Evolutionary conservation across 768 basidiomycete genomes (phyloP).

Genomic region (Suillus weaverae): DNA sequence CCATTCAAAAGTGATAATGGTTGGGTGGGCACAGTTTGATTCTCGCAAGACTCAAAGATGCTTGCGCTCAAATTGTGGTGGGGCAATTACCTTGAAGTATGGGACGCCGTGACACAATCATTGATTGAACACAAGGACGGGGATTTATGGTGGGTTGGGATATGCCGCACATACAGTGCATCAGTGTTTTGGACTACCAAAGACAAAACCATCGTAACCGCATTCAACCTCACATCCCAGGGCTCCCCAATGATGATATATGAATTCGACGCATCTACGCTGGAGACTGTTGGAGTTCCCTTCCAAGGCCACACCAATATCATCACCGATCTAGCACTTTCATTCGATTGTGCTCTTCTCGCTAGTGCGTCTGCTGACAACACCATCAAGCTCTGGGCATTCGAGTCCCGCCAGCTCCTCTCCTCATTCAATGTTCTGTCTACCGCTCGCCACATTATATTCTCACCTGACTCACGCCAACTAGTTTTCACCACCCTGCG

Average conservation of each 20-base stretch:
- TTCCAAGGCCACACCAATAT: not conserved
- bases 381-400: not conserved
- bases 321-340: not conserved
- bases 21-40: not conserved
- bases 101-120: not conserved
- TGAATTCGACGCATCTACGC: not conserved
- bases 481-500: not conserved
- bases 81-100: not conserved
- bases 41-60: not conserved
- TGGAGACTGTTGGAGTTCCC: not conserved
- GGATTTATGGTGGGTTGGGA: no score
- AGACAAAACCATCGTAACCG: not conserved
- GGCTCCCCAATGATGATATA: not conserved
- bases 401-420: not conserved
- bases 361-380: not conserved
- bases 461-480: not conserved
- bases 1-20: not conserved
- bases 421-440: not conserved
- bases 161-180: no score
- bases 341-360: not conserved
- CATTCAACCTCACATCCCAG: no score
- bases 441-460: not conserved
- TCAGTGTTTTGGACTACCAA: not conserved
- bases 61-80: not conserved
- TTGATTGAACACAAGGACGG: no score